A percentile compares a stretch with the other conserved stretches of the same genome.
Evolutionary conservation across 1,284 basidiomycete genomes (phyloP).

Genomic region (Ustilago nuda): DNA sequence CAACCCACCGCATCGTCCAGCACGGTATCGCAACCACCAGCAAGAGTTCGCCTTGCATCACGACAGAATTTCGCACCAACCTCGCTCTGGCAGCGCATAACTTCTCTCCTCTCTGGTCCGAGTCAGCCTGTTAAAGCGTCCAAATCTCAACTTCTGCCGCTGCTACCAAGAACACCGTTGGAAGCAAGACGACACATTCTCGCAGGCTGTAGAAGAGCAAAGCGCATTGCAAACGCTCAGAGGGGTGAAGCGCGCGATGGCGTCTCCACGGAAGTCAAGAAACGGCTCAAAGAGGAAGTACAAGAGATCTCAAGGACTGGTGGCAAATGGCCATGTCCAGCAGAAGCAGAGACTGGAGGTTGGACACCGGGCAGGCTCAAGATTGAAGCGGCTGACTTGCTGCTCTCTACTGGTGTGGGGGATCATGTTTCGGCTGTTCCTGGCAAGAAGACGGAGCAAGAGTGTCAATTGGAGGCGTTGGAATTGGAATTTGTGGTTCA

Average conservation of each 20-base stretch:
- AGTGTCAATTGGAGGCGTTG: conserved; percentile 42
- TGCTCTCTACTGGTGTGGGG: conserved; percentile 29
- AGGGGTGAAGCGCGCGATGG: conserved; percentile 54
- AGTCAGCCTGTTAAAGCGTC: conserved; percentile 27
- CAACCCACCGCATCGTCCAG: conserved; percentile 16
- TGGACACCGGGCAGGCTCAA: conserved; percentile 40
- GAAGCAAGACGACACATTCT: conserved; percentile 70
- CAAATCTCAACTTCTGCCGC: conserved; percentile 50
- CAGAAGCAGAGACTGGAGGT: conserved; percentile 23
- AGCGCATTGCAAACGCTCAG: conserved; percentile 62
- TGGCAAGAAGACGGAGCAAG: conserved; percentile 28
- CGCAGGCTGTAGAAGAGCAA: conserved; percentile 68
- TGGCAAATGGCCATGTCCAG: conserved; percentile 33
- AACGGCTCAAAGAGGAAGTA: conserved; percentile 57
- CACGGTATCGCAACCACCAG: conserved; percentile 26
- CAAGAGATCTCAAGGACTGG: conserved; percentile 43
- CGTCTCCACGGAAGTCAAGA: conserved; percentile 49
- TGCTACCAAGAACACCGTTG: conserved; percentile 66
- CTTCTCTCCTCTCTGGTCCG: conserved; percentile 14
- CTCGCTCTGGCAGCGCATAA: conserved; percentile 23
- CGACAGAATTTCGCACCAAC: conserved; percentile 25
- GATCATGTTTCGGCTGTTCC: conserved; percentile 16
- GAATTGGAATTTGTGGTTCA: conserved; percentile 50
- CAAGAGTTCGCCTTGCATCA: conserved; percentile 49
- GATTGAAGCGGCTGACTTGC: conserved; percentile 32